Evolutionary conservation across 2,329 filamentous ascomycete species (phyloP).

Genomic region (Madurella fahalii): DNA sequence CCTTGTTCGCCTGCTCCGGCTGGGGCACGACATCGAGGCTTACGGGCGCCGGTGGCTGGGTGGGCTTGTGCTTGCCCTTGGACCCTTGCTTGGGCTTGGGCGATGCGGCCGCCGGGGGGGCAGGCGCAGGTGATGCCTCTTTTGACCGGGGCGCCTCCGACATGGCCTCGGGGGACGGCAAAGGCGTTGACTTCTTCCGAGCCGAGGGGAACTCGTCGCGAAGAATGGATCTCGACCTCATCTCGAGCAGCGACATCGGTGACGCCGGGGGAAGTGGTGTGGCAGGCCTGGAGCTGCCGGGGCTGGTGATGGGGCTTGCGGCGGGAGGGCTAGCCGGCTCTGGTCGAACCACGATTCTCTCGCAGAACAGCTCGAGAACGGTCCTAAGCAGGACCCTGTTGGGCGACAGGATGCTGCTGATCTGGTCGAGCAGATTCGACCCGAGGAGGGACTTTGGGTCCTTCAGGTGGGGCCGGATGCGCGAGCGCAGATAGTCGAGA

Average conservation of each 20-base stretch:
- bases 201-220: slow-evolving; percentile 12
- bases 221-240: slow-evolving; percentile 20
- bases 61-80: not conserved
- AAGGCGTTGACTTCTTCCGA: slow-evolving; percentile 17
- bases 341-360: slow-evolving; percentile 17
- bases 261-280: slow-evolving; percentile 14
- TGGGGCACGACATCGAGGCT: slow-evolving; percentile 10
- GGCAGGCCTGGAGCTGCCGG: slow-evolving; percentile 15
- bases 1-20: slow-evolving; percentile 7
- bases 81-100: too few species aligned
- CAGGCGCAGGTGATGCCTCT: too few species aligned
- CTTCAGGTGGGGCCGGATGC: slow-evolving; percentile 26
- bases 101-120: too few species aligned
- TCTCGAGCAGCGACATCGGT: slow-evolving; percentile 19
- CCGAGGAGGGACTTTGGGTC: slow-evolving; percentile 23
- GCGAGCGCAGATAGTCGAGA: slow-evolving; percentile 25
- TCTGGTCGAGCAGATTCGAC: slow-evolving; percentile 23
- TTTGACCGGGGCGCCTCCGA: slow-evolving; percentile 1
- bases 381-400: slow-evolving; percentile 25
- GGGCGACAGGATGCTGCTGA: slow-evolving; percentile 27
- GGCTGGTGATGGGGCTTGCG: slow-evolving; percentile 16
- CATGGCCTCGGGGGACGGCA: slow-evolving; percentile 19
- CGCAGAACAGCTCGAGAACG: slow-evolving; percentile 28
- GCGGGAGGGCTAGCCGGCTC: slow-evolving; percentile 7
- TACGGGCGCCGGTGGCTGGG: slow-evolving; percentile 7